These are phyloP conservation scores for Tympanopsis confertula DNA, from an alignment of 2,329 filamentous ascomycete genomes.

Conservation along the genomic window DNA sequence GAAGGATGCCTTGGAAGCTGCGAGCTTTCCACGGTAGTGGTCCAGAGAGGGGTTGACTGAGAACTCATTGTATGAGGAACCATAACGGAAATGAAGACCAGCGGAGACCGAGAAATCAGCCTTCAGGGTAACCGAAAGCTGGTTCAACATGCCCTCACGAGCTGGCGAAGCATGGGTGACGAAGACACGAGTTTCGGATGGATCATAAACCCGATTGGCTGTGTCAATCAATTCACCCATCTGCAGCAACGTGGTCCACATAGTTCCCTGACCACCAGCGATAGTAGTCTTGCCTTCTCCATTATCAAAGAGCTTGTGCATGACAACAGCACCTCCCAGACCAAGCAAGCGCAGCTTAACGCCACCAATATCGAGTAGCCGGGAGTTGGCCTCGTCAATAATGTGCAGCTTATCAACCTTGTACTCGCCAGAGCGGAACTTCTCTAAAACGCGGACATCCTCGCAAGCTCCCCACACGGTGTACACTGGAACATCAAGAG, in stretches of 20 bases:
- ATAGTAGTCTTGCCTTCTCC: constrained; percentile 96
- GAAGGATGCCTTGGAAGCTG: constrained; percentile 95
- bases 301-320: constrained; percentile 99
- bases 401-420: constrained; percentile 96
- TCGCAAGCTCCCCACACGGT: constrained; percentile 99
- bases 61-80: constrained; percentile 99
- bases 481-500: constrained; percentile 91
- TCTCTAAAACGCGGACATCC: constrained; percentile 92
- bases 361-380: constrained; percentile 85
- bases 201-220: constrained; percentile 94
- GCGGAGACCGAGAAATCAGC: constrained; percentile 97
- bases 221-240: constrained; percentile 98
- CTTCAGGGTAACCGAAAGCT: constrained; percentile 92
- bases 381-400: constrained; percentile 93
- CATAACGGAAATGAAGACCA: constrained; percentile 94
- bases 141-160: constrained; percentile 90
- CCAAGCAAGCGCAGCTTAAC: constrained; percentile 91
- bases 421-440: constrained; percentile 94
- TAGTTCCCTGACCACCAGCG: constrained; percentile 92
- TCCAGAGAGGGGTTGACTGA: constrained; percentile 96
- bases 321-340: constrained; percentile 89
- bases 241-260: constrained; percentile 97
- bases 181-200: constrained; percentile 91
- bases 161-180: constrained; percentile 95
- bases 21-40: constrained; percentile 95